Base-by-base conservation (phyloP, 139 green algal genomes). In the Zygnema cylindricum region DNA sequence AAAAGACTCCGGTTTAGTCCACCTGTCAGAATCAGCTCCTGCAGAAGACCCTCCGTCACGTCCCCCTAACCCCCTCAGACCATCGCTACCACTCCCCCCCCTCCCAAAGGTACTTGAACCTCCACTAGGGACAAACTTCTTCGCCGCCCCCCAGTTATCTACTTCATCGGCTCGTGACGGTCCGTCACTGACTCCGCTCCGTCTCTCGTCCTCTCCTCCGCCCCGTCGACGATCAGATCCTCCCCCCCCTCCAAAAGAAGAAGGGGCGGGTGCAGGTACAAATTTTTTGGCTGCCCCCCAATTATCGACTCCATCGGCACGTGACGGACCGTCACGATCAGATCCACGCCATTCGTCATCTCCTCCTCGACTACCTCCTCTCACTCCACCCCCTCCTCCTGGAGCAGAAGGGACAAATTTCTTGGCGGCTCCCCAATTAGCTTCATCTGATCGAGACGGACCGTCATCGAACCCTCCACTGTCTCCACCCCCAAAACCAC, bases 391-490 rank as follows among this genome's bases (percentile, higher is more conserved):
- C 3, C 69, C 39, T 88, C 83, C 84, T 82, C 49, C 30, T 22
- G 23, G 2, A 81, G 89, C 75, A 22, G 39, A 86, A 22, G 95
- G 93, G 86, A 91, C 84, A 63, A 95, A 96, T 90, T 95, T 94
- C 7, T 91, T 88, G 0, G 79, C 92, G 69, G 82, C 88, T 43
- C 93, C 94, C 96, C 96, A 98, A 73, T 97, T 89, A 1, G 91
- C 88, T 33, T 90, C 88, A 43, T 98, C 96, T 1, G 96, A 96
- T 30, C 95, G 94, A 0, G 95, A 98, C 1, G 95, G 93, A 43
- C 92, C 93, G 55, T 93, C 73, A 49, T 93, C n/a, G n/a, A n/a
- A n/a, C n/a, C n/a, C n/a, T n/a, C n/a, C n/a, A n/a, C n/a, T 84
- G 36, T 92, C 93, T 0, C 55, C 73, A 1, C 89, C 86, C 25